Evolutionary conservation across 2,329 filamentous ascomycete species (phyloP).

Genomic region (Pseudonectria foliicola): DNA sequence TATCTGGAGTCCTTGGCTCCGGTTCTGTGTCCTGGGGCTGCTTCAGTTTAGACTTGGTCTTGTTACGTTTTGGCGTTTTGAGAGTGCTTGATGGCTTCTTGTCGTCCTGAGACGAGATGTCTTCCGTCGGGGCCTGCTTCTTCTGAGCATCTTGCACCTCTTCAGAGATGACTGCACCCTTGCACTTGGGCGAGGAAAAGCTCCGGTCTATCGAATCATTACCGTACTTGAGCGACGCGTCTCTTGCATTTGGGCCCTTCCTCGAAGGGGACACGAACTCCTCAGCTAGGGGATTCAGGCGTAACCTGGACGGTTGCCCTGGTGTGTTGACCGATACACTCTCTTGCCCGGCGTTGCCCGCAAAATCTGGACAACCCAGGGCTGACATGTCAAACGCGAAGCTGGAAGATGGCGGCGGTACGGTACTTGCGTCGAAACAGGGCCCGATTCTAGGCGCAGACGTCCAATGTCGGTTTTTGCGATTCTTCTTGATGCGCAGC

Average conservation of each 20-base stretch:
- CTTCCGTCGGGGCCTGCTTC: constrained; percentile 4
- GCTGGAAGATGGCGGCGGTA: constrained; percentile 7
- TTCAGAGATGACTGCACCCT: constrained; percentile 3
- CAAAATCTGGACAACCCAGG: not conserved
- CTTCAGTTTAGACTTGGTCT: constrained; percentile 6
- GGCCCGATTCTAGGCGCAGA: constrained; percentile 10
- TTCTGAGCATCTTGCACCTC: constrained; percentile 2
- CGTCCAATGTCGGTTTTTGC: constrained; percentile 15
- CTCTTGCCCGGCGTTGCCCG: not conserved
- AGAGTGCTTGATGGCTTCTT: no score
- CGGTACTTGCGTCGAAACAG: constrained; percentile 1
- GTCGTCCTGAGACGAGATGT: no score
- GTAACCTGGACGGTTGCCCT: constrained; percentile 1
- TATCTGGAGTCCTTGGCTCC: not conserved
- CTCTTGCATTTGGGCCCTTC: not conserved
- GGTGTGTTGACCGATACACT: not conserved
- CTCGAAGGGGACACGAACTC: constrained; percentile 18
- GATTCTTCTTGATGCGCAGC: constrained; percentile 25
- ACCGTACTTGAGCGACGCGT: no score
- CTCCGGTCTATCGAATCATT: no score
- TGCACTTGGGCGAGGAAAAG: not conserved
- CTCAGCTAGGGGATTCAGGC: constrained; percentile 13
- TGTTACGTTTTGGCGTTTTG: constrained; percentile 5
- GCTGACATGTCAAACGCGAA: constrained; percentile 8
- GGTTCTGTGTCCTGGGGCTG: not conserved